phyloP scores from a whole-genome alignment of 2,329 filamentous ascomycete species.

The Teratosphaeria pseudoeucalypti region DNA sequence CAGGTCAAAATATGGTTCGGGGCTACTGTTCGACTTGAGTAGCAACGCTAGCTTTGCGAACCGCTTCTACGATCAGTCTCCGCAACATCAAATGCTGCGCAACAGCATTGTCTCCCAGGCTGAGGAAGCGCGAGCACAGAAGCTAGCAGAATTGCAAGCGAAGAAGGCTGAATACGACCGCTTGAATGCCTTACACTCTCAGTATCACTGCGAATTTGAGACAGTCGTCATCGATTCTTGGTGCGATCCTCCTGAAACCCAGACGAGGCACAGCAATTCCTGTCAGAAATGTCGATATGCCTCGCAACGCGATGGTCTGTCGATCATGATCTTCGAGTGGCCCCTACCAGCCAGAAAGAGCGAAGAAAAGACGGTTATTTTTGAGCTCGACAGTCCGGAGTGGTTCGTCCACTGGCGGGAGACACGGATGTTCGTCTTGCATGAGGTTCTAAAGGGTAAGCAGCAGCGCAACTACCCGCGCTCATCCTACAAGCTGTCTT shows the following conservation, averaged over 20 bases:
- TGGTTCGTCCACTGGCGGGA: slow-evolving; percentile 42
- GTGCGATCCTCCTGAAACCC: slow-evolving; percentile 19
- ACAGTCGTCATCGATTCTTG: slow-evolving; percentile 7
- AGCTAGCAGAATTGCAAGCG: slow-evolving; percentile 29
- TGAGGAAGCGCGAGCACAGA: slow-evolving; percentile 18
- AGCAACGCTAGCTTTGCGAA: slow-evolving; percentile 30
- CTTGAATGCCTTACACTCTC: slow-evolving; percentile 14
- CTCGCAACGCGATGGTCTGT: slow-evolving; percentile 28
- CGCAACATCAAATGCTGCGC: slow-evolving; percentile 14
- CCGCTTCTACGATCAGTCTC: slow-evolving; percentile 32
- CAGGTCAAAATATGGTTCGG: slow-evolving; percentile 18
- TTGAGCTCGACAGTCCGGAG: slow-evolving; percentile 41
- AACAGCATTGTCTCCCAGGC: slow-evolving; percentile 27
- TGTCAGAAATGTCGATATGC: slow-evolving; percentile 38
- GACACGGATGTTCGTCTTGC: slow-evolving; percentile 12
- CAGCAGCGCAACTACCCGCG: neutral
- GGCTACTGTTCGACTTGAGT: slow-evolving; percentile 39
- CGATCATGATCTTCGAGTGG: slow-evolving; percentile 41
- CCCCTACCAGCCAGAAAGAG: slow-evolving; percentile 33
- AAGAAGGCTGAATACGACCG: slow-evolving; percentile 29
- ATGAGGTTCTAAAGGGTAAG: slow-evolving; percentile 10
- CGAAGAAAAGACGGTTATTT: slow-evolving; percentile 37
- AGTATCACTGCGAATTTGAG: slow-evolving; percentile 3
- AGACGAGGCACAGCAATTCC: slow-evolving; percentile 9
- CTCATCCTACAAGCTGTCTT: slow-evolving; percentile 6